Conservation (phyloP, 495 filamentous ascomycete genomes). For the Hyaloscypha bicolor region DNA sequence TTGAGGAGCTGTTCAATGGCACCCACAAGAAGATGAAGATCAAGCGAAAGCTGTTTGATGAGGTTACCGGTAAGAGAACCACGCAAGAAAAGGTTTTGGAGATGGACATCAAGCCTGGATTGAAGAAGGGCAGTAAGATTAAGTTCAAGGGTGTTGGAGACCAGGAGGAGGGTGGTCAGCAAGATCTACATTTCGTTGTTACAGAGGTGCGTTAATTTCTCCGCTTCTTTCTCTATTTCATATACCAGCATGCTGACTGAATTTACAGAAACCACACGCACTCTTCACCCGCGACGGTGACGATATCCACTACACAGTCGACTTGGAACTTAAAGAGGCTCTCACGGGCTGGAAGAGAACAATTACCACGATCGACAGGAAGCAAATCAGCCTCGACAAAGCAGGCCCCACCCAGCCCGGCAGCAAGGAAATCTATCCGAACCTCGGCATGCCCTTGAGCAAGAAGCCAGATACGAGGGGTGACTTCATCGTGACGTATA, state of each 20-base stretch:
- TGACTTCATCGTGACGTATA: constrained; percentile 85
- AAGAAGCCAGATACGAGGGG: constrained; percentile 85
- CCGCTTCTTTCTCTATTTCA: neutral
- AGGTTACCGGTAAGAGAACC: constrained; percentile 72
- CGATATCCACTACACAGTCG: constrained; percentile 74
- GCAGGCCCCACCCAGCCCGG: constrained; percentile 84
- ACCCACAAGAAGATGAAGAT: constrained; percentile 95
- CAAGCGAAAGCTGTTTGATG: constrained; percentile 92
- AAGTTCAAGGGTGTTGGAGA: constrained; percentile 96
- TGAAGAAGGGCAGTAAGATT: constrained; percentile 96
- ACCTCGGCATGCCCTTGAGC: constrained; percentile 86
- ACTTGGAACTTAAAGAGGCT: constrained; percentile 92
- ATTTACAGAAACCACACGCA: constrained; percentile 74
- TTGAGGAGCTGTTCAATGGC: constrained; percentile 87
- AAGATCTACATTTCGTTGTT: constrained; percentile 93
- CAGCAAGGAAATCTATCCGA: constrained; percentile 76
- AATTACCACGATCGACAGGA: constrained; percentile 91
- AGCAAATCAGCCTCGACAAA: constrained; percentile 73
- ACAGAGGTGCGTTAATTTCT: constrained; percentile 71
- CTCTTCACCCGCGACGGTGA: constrained; percentile 84
- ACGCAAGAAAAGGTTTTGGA: constrained; percentile 88
- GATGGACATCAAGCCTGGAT: constrained; percentile 90
- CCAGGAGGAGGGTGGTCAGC: constrained; percentile 94
- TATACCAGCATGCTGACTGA: constrained; percentile 25
- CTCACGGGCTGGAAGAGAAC: constrained; percentile 91